Evolutionary conservation across 2,329 filamentous ascomycete species (phyloP), one percentile per base, ranked within the genome.

Genomic region (Chaetomium strumarium): DNA sequence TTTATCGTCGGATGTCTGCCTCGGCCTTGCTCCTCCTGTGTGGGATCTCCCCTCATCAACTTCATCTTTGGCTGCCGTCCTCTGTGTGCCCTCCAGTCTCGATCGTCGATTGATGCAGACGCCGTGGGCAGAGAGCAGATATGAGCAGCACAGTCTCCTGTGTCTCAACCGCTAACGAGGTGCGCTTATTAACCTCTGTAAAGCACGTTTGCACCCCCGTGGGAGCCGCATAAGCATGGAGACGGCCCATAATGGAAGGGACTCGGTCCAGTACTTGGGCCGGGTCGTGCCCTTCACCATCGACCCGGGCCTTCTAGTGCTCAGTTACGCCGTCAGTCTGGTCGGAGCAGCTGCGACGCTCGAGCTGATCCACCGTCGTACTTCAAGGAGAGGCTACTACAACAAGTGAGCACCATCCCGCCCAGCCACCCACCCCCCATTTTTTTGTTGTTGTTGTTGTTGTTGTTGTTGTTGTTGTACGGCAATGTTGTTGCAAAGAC

Each of bases 331-430:
- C 59, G 87, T 90, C 62, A 92, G 88, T 63, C 74, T 88, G 33
- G 78, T 90, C 58, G 90, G 90, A 56, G 85, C 88, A 45, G 77
- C 82, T 46, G 89, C 89, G 3, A 91, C 90, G 0, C 75, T 95
- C 31, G 90, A 95, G 67, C 72, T 95, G 53, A 81, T 95, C 47
- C 87, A 93, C 65, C 75, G 88, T 53, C 77, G 88, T 60, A 90
- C 86, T 1, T 83, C 85, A 2, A 78, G 78, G 49, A 80, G 79
- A 63, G 86, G 86, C 9, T 67, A 79, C 50, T 81, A 83, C 64
- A 90, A 89, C 63, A 83, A 86, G 85, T 86, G 76, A 33, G 52
- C 17, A 3, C 19, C 16, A 4, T 16, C 51, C 75, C 17, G 19
- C 13, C n/a, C 12, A 5, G 6, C 16, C 9, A 11, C 13, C 41